These are phyloP conservation scores for Mycena polygramma DNA, from an alignment of 768 basidiomycete species.

Conservation along the genomic window DNA sequence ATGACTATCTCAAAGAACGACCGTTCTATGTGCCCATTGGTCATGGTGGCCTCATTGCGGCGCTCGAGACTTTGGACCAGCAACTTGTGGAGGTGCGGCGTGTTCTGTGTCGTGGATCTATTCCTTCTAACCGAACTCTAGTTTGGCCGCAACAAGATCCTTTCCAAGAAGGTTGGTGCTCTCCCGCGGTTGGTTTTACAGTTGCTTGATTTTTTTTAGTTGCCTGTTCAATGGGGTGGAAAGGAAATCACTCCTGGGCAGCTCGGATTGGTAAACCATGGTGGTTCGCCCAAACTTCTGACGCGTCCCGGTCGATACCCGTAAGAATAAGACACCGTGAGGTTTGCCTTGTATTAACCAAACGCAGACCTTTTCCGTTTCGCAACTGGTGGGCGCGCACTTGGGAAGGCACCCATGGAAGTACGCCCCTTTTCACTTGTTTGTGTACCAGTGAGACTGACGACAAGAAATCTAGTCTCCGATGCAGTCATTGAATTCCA, in stretches of 20 bases:
- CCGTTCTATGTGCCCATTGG: constrained; percentile 79
- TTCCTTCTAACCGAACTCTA: constrained; percentile 43
- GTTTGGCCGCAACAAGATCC: constrained; percentile 67
- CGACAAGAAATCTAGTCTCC: constrained; percentile 65
- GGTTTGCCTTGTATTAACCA: background rate
- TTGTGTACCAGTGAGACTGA: background rate
- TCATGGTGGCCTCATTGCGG: constrained; percentile 55
- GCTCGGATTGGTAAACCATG: constrained; percentile 84
- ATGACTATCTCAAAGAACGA: constrained; percentile 68
- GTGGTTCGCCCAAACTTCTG: constrained; percentile 83
- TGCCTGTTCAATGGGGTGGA: constrained; percentile 78
- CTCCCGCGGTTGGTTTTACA: background rate
- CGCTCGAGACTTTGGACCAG: constrained; percentile 76
- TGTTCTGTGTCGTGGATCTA: background rate
- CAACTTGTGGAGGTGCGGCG: constrained; percentile 66
- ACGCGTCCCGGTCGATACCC: constrained; percentile 85
- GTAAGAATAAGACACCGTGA: constrained; percentile 35
- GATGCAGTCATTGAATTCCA: constrained; percentile 87
- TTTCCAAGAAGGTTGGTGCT: constrained; percentile 70
- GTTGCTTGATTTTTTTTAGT: constrained; percentile 43
- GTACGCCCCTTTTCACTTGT: constrained; percentile 55
- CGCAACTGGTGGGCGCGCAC: constrained; percentile 88
- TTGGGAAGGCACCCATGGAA: constrained; percentile 77
- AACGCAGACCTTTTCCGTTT: constrained; percentile 62
- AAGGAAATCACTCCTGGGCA: constrained; percentile 78